Base-by-base conservation (phyloP, 768 basidiomycete species). In the Tephrocybe sp. region DNA sequence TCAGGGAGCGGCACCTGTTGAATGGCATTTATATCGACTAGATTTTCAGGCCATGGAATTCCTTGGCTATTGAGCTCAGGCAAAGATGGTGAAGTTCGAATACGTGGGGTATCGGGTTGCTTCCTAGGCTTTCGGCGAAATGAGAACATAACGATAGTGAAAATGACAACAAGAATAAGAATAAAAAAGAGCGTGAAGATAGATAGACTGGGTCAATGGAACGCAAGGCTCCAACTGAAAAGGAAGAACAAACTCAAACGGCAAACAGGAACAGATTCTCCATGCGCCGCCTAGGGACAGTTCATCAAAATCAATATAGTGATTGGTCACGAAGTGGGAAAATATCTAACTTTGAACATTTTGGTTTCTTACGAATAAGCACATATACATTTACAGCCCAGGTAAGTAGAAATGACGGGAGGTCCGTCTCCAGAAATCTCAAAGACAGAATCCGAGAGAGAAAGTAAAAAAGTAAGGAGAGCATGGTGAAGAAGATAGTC, bases 31-130 rank as follows among this genome's bases (percentile, higher is more conserved):
- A 87, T 73, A 62, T 92, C 87, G 36, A 93, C 83, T 32, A 93
- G 78, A 67, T 85, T 78, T 68, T 85, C 86, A 19, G 91, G 91
- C 91, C 91, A 93, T 50, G 85, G 85, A 34, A 90, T 87, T 32
- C 84, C 87, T 61, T 83, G 85, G 39, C 84, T 77, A 46, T 72
- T 76, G 58, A 92, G 78, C 62, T 89, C 83, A 51, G 91, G 91
- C 33, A 92, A 78, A 44, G 89, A 92, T 7, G 89, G 86, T 35
- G 87, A 89, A n/a, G 83, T 75, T 60, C 82, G 84, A 46, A 92
- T 75, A 54, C 71, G 69, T 32, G 75, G 69, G 1, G 69, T 57
- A 36, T 75, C 68, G 60, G 77, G 71, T 60, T 66, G 68, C 69
- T 77, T 73, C 72, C 75, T 82, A 52, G 79, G 74, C 67, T 83